phyloP scores from a whole-genome alignment of 495 filamentous ascomycete genomes.

The Staphylotrichum longicolle region DNA sequence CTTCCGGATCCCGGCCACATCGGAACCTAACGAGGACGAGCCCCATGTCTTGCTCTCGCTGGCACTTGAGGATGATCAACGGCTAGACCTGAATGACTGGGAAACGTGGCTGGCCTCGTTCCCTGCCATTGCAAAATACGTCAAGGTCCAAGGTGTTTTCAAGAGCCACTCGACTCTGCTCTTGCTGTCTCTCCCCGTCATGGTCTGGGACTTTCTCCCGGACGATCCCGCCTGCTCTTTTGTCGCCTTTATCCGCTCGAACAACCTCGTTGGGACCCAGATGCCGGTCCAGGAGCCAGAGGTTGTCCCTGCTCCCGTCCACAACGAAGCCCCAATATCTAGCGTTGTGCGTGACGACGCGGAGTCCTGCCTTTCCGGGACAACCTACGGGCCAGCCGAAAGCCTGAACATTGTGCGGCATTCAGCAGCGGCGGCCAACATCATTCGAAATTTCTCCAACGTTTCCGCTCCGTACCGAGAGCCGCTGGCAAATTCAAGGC shows the following conservation, averaged over 20 bases:
- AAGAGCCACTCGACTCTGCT: slow-evolving; percentile 53
- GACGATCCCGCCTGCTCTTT: slow-evolving; percentile 51
- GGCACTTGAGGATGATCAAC: slow-evolving; percentile 51
- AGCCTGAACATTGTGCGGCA: slow-evolving; percentile 9
- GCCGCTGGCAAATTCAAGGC: slow-evolving; percentile 5
- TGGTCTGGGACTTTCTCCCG: slow-evolving; percentile 54
- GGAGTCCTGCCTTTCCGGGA: slow-evolving; percentile 33
- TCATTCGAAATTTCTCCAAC: slow-evolving; percentile 15
- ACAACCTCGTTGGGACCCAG: slow-evolving; percentile 36
- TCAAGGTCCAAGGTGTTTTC: slow-evolving; percentile 53
- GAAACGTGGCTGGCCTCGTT: slow-evolving; percentile 47
- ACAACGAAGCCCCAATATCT: not conserved
- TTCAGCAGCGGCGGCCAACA: not conserved
- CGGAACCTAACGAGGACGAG: slow-evolving; percentile 44
- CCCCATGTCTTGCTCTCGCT: slow-evolving; percentile 55
- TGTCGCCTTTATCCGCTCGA: slow-evolving; percentile 52
- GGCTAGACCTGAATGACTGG: slow-evolving; percentile 48
- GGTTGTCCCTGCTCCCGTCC: not conserved
- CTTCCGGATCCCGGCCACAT: slow-evolving; percentile 22
- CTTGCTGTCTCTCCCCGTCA: slow-evolving; percentile 49
- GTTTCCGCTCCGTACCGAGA: slow-evolving; percentile 9
- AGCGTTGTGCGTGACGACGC: slow-evolving; percentile 22
- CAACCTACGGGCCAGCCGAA: slow-evolving; percentile 29
- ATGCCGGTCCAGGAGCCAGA: not conserved
- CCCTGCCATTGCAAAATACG: slow-evolving; percentile 50